These are phyloP conservation scores for Helianthus tuberosus DNA, from an alignment of 129 eudicot genomes.

Conservation along the genomic window DNA sequence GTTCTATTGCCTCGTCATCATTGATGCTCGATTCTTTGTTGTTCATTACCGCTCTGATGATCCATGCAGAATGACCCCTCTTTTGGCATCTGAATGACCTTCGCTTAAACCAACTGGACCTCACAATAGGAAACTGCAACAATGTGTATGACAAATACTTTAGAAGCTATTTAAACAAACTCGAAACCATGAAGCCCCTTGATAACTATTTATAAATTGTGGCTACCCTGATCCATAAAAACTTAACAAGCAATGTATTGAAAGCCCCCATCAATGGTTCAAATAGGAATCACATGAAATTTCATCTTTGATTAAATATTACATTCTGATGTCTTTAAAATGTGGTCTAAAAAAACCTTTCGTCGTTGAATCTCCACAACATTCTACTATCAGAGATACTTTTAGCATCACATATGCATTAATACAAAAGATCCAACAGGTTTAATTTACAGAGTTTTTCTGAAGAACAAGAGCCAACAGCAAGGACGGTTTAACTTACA, in stretches of 20 bases:
- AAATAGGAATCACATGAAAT: not conserved
- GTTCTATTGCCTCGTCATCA: slow-evolving; percentile 60
- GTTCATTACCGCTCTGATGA: slow-evolving; percentile 59
- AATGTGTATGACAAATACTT: slow-evolving; percentile 1
- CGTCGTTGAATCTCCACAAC: not conserved
- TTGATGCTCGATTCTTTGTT: slow-evolving; percentile 52
- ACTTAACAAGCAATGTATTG: not conserved
- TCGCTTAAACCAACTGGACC: slow-evolving; percentile 34
- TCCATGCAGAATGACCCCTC: slow-evolving; percentile 37
- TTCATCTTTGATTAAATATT: not conserved
- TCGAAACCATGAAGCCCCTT: not conserved
- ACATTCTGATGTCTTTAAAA: not conserved
- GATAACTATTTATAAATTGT: not conserved
- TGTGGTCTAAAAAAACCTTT: not conserved
- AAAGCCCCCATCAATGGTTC: not conserved
- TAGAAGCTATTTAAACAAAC: slow-evolving; percentile 10
- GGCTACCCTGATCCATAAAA: not conserved
- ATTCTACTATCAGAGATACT: not conserved
- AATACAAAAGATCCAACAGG: too few relatives aligned
- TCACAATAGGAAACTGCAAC: slow-evolving; percentile 57
- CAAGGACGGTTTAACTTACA: not conserved
- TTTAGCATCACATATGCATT: too few relatives aligned
- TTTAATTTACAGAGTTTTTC: not conserved
- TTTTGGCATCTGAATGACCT: slow-evolving; percentile 35
- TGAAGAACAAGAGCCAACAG: not conserved